Conservation (phyloP, 768 basidiomycete species). For the Rhodotorula babjevae region DNA sequence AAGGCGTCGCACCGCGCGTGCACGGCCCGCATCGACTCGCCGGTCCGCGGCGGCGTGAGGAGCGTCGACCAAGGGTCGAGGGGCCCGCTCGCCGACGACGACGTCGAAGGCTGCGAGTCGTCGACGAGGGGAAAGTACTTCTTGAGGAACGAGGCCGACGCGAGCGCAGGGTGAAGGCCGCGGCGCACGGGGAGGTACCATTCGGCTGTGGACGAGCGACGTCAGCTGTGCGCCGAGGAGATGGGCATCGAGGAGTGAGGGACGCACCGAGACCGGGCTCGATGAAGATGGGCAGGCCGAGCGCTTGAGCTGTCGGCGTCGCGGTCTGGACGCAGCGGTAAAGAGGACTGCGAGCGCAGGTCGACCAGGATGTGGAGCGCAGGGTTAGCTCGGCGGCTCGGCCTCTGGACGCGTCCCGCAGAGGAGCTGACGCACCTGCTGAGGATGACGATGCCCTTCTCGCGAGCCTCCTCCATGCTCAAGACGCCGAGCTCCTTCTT, state of each 20-base stretch:
- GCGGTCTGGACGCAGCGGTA: conserved; percentile 86
- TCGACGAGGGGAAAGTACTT: conserved; percentile 15
- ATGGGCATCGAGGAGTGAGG: background rate
- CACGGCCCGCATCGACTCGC: conserved; percentile 62
- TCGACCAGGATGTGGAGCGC: no score
- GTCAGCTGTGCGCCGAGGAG: background rate
- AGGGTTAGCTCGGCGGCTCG: no score
- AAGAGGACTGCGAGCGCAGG: conserved; percentile 63
- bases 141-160: background rate
- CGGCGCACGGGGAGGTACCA: conserved; percentile 38
- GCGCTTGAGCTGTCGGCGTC: conserved; percentile 59
- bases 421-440: conserved; percentile 29
- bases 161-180: conserved; percentile 28
- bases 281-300: conserved; percentile 66
- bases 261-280: conserved; percentile 62
- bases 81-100: conserved; percentile 49
- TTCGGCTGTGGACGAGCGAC: conserved; percentile 6
- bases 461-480: background rate
- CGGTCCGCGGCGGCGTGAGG: conserved; percentile 64
- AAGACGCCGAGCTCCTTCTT: background rate
- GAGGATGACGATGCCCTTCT: conserved; percentile 12
- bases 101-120: background rate
- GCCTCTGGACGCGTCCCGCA: no score
- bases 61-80: conserved; percentile 69
- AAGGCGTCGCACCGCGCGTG: conserved; percentile 61